Evolutionary conservation across 495 filamentous ascomycete species (phyloP).

Genomic region (Neurospora sp.): DNA sequence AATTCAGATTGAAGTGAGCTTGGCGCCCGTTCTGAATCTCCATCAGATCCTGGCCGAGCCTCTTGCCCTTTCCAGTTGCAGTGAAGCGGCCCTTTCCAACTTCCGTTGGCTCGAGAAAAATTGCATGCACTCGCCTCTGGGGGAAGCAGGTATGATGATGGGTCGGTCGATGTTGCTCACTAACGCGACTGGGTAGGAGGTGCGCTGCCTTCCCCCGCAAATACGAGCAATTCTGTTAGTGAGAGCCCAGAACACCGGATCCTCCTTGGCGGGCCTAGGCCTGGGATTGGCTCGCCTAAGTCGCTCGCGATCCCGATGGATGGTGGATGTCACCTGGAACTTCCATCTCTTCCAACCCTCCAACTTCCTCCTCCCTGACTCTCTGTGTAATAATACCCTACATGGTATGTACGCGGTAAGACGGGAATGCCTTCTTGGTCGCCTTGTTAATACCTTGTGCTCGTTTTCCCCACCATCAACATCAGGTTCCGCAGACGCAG

Average conservation of each 20-base stretch:
- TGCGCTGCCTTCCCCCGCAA: background rate
- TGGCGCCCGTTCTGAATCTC: background rate
- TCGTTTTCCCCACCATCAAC: background rate
- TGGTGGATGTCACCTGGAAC: background rate
- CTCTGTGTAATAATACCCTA: background rate
- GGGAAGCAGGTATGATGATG: background rate
- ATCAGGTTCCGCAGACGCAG: background rate
- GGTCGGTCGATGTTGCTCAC: background rate
- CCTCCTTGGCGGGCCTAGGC: background rate
- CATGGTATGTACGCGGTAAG: background rate
- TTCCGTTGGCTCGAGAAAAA: background rate
- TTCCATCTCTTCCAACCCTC: background rate
- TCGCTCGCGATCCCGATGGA: background rate
- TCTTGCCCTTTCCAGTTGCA: background rate
- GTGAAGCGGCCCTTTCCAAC: background rate
- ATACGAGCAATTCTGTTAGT: background rate
- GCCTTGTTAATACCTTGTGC: background rate
- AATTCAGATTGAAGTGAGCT: background rate
- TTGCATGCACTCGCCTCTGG: background rate
- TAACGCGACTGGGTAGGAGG: background rate
- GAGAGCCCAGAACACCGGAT: background rate
- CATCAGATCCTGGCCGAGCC: background rate
- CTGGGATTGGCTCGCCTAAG: background rate
- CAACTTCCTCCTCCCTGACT: background rate
- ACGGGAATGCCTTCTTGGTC: background rate